These are phyloP conservation scores for Teratosphaeria viscida DNA, from an alignment of 2,329 filamentous ascomycete species.

Conservation along the genomic window DNA sequence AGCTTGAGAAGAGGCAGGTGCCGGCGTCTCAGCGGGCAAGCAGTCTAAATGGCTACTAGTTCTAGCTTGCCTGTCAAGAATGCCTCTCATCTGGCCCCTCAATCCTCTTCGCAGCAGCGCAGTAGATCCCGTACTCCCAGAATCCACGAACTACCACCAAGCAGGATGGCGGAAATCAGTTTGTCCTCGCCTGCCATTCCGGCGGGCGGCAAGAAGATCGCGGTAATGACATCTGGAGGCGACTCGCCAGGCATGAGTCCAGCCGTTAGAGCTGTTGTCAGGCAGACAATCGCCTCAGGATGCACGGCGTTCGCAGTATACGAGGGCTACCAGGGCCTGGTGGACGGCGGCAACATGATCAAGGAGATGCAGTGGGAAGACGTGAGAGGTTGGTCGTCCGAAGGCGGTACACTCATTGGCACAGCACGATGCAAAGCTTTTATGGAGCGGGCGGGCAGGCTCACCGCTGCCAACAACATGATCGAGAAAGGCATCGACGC, in stretches of 20 bases:
- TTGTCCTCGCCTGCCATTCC: constrained; percentile 21
- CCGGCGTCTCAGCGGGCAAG: background rate
- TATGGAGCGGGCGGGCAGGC: constrained; percentile 73
- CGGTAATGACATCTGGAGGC: constrained; percentile 87
- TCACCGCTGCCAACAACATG: constrained; percentile 88
- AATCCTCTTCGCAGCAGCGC: background rate
- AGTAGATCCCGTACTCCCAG: background rate
- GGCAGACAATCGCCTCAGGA: constrained; percentile 73
- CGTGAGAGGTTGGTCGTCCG: constrained; percentile 85
- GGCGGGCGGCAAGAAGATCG: constrained; percentile 53
- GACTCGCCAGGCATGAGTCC: constrained; percentile 94
- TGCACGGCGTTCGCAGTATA: constrained; percentile 48
- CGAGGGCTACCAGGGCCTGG: constrained; percentile 92
- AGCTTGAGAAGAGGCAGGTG: background rate
- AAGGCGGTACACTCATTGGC: constrained; percentile 91
- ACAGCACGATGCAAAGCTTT: constrained; percentile 90
- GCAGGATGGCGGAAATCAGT: constrained; percentile 22
- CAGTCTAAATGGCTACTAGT: background rate
- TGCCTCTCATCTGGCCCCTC: background rate
- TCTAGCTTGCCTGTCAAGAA: background rate
- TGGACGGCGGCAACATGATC: constrained; percentile 81
- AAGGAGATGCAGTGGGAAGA: constrained; percentile 83
- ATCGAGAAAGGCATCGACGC: constrained; percentile 87
- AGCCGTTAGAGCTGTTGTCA: constrained; percentile 78
- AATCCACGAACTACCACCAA: background rate